A percentile compares a stretch with the other conserved stretches of the same genome.
phyloP scores from a whole-genome alignment of 352 stramenopile species.

The Stephanocyclus meneghinianus region DNA sequence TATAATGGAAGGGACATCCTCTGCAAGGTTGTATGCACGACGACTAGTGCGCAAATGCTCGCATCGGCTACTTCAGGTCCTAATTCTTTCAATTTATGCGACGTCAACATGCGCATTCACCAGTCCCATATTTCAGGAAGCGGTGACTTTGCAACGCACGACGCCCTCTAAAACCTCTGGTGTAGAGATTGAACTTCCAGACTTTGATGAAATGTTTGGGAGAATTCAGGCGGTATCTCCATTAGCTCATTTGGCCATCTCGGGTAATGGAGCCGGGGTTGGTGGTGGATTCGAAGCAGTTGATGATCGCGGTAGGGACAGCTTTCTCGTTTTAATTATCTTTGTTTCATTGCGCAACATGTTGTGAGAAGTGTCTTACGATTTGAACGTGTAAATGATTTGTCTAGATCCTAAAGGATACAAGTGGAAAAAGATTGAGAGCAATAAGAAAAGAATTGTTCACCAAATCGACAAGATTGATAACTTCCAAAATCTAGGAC shows the following conservation, averaged over 20 bases:
- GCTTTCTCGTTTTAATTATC: background rate
- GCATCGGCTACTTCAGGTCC: slow-evolving; percentile 23
- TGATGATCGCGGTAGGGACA: slow-evolving; percentile 38
- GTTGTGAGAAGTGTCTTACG: background rate
- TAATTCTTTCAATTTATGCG: slow-evolving; percentile 17
- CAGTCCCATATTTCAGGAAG: slow-evolving; percentile 66
- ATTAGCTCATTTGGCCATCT: slow-evolving; percentile 51
- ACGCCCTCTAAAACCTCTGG: slow-evolving; percentile 58
- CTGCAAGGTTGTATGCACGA: background rate
- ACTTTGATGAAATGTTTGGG: slow-evolving; percentile 77
- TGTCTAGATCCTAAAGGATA: slow-evolving; percentile 21
- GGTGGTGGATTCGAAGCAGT: slow-evolving; percentile 42
- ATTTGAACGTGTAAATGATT: background rate
- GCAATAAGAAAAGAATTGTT: slow-evolving; percentile 46
- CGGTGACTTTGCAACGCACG: slow-evolving; percentile 44
- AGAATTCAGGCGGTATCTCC: slow-evolving; percentile 69
- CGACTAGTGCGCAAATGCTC: background rate
- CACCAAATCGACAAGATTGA: slow-evolving; percentile 55
- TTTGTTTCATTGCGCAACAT: background rate
- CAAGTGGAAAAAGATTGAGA: slow-evolving; percentile 57
- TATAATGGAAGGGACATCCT: background rate
- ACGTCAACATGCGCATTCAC: slow-evolving; percentile 41
- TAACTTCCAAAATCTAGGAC: slow-evolving; percentile 53
- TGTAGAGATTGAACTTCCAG: slow-evolving; percentile 74
- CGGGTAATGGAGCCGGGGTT: slow-evolving; percentile 37